A percentile compares a stretch with the other conserved stretches of the same genome.
These are phyloP conservation scores for Auriculariales sp. DNA, from an alignment of 768 basidiomycete genomes.

Conservation along the genomic window DNA sequence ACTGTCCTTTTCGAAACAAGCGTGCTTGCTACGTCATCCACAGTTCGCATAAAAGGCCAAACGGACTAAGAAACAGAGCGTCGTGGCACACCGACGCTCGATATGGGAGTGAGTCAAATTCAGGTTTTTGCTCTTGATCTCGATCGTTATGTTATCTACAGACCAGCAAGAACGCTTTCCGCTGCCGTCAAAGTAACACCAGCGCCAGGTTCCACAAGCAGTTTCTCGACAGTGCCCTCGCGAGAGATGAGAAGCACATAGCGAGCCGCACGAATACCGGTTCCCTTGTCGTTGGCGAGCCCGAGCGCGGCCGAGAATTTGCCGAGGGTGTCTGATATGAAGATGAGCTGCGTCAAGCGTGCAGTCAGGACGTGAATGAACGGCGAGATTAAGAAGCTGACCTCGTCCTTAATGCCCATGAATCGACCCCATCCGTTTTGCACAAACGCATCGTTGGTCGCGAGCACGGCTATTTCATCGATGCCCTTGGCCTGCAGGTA, in stretches of 20 bases:
- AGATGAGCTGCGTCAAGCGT: slow-evolving; percentile 30
- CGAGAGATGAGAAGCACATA: slow-evolving; percentile 9
- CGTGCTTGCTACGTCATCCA: too few species aligned
- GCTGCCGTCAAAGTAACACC: slow-evolving; percentile 40
- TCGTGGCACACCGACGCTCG: too few species aligned
- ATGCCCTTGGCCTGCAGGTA: slow-evolving; percentile 15
- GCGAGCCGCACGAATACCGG: slow-evolving; percentile 44
- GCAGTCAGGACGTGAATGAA: not conserved
- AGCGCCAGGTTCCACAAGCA: slow-evolving; percentile 33
- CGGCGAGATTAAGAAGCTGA: not conserved
- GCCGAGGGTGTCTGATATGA: slow-evolving; percentile 42
- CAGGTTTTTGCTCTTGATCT: too few species aligned
- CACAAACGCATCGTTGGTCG: slow-evolving; percentile 12
- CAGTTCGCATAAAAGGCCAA: too few species aligned
- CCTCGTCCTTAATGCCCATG: slow-evolving; percentile 14
- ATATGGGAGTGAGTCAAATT: too few species aligned
- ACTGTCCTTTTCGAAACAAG: too few species aligned
- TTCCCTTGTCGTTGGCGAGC: slow-evolving; percentile 18
- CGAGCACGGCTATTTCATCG: slow-evolving; percentile 11
- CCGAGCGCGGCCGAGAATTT: slow-evolving; percentile 38
- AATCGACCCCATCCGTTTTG: slow-evolving; percentile 15
- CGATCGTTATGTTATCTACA: too few species aligned
- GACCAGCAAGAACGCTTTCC: slow-evolving; percentile 41
- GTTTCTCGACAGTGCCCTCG: slow-evolving; percentile 13
- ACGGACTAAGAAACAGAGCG: too few species aligned